Base-by-base conservation (phyloP, 2,329 filamentous ascomycete species). In the Aspergillus sp. region DNA sequence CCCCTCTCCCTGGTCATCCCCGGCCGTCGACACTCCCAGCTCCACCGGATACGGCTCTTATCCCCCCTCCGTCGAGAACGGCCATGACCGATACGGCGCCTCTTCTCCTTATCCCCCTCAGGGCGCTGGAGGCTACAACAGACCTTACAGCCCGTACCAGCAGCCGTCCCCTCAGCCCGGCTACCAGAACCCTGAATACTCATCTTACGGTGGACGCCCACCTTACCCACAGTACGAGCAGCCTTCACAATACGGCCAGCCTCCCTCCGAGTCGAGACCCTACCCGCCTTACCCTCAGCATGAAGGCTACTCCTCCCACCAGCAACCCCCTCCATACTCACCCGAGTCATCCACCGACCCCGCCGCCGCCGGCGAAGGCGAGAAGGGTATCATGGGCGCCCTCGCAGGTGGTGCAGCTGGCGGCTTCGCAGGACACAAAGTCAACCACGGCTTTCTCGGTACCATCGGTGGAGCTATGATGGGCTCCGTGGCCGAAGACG, bases 381-480 rank as follows among this genome's bases (percentile, higher is more conserved):
- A 81, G 41, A 75, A 78, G 62, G 79, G 79, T 59, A 68, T 81
- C 10, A 72, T 78, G 52, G 79, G 79, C 13, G 79, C 78, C 7
- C 59, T 81, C 30, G 77, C 77, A 19, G 79, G 79, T 48, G 79
- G 78, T 56, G 74, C 77, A 5, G 72, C 75, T 11, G 79, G 79
- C 47, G 79, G 74, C 15, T 80, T 73, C 57, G 75, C 72, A 23
- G 79, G 79, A 48, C 75, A 78, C 68, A 75, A 81, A 64, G 77
- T 74, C 57, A 72, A 77, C 60, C 79, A 81, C 68, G 79, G 79
- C 23, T 69, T 81, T 63, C 71, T 81, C 17, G 79, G 79, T 55
- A 74, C 78, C 4, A 70, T 81, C 49, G 79, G 77, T 55, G 79
- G 79, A 17, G 79, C 79, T 25, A 76, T 81, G 57, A 71, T 75